Conservation (phyloP, 2,329 filamentous ascomycete species). For the Fusarium pseudograminearum region DNA sequence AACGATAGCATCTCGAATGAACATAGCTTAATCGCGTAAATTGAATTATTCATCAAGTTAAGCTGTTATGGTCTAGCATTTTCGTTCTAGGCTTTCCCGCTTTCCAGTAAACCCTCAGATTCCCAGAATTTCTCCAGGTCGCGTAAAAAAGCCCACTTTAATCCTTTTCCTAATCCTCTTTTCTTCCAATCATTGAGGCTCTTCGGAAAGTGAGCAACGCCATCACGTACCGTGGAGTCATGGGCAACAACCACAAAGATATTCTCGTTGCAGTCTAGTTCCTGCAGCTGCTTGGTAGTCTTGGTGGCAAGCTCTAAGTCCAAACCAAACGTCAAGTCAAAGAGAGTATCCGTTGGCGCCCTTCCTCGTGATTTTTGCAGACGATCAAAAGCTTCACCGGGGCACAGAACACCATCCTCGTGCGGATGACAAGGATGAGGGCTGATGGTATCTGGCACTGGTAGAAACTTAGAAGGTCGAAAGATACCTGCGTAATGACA, state of each 20-base stretch:
- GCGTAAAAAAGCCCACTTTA: conserved; percentile 41
- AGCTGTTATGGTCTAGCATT: not conserved
- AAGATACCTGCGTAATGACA: conserved; percentile 57
- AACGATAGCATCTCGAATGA: not conserved
- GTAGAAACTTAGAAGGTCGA: conserved; percentile 52
- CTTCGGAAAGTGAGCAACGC: conserved; percentile 39
- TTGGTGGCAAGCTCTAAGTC: conserved; percentile 30
- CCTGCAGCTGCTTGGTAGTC: conserved; percentile 31
- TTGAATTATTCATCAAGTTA: not conserved
- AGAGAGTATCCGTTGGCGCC: conserved; percentile 26
- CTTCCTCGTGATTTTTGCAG: conserved; percentile 40
- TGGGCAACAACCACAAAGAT: conserved; percentile 40
- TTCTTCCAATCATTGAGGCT: conserved; percentile 41
- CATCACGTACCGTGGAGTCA: conserved; percentile 40
- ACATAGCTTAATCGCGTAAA: not conserved
- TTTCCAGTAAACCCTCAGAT: conserved; percentile 22
- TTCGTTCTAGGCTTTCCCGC: not conserved
- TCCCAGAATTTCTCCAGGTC: conserved; percentile 39
- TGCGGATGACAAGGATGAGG: conserved; percentile 39
- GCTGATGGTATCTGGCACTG: conserved; percentile 49
- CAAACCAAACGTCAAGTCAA: conserved; percentile 39
- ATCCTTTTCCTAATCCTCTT: conserved; percentile 19
- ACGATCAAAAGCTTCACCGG: conserved; percentile 29
- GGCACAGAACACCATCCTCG: conserved; percentile 18
- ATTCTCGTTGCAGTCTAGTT: conserved; percentile 38